Base-by-base conservation (phyloP, 371 early-diverging fungal genomes). In the Mucor irregularis region DNA sequence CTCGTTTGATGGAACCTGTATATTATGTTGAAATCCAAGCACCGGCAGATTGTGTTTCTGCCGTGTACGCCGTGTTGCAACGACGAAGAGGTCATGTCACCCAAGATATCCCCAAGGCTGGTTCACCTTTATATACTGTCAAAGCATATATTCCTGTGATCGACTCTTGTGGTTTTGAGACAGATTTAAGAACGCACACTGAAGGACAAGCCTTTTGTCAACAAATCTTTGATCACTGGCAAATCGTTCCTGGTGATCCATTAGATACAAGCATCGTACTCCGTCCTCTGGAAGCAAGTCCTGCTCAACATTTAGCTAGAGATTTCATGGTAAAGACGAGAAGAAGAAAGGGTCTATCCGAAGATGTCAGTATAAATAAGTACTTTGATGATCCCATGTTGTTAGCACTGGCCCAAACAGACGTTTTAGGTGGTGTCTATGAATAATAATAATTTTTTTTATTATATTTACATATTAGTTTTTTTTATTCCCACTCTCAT, bases 291-390 rank as follows among this genome's bases (percentile, higher is more conserved):
- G 98, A 98, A 73, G 89, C 95, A 8, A 86, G 90, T 56, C 84
- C 91, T 19, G 89, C 85, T 11, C 89, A 87, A 59, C 90, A 91
- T 56, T 75, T 98, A 40, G 98, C 99, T 5, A 73, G 97, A 51
- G 99, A 98, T 65, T 98, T 96, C 70, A 93, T 98, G 93, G 81
- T 97, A 61, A 98, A 98, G 78, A 97, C 99, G 11, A 75, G 99
- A 60, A 85, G 99, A 70, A 76, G 99, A 66, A 97, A 97, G 81
- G 87, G 87, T 57, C 66, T 93, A 48, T 88, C 90, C 47, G 98
- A 97, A 59, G 96, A 95, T 77, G 95, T 97, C 4, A 87, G 88
- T 21, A 87, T 96, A 52, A 92, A 90, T 72, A 95, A 96, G 74
- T 96, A 88, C 80, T 93, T 97, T 74, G 98, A 97, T 61, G 96